Evolutionary conservation across 345 rosid genomes (phyloP).

Genomic region (Stellera chamaejasme): DNA sequence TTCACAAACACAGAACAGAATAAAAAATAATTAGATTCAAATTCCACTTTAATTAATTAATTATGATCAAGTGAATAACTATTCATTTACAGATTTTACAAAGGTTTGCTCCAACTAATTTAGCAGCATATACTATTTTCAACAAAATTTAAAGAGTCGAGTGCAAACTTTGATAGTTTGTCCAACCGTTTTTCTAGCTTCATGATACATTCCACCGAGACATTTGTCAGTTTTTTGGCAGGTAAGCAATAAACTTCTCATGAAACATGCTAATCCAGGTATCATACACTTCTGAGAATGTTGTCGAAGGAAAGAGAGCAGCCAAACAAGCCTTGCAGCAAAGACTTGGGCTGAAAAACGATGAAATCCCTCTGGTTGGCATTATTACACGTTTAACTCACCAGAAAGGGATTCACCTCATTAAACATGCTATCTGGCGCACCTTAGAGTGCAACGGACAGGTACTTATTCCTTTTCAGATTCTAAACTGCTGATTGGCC

Average conservation of each 20-base stretch:
- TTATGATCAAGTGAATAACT: too few species aligned
- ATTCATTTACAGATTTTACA: too few species aligned
- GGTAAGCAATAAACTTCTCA: conserved; percentile 9
- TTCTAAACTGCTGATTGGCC: not conserved
- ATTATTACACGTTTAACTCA: conserved; percentile 84
- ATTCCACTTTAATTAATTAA: too few species aligned
- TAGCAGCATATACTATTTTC: too few species aligned
- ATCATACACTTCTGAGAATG: conserved; percentile 69
- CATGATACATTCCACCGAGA: not conserved
- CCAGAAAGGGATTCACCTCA: conserved; percentile 94
- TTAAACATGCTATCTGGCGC: conserved; percentile 81
- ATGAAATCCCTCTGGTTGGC: conserved; percentile 73
- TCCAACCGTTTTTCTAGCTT: not conserved
- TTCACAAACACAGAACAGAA: too few species aligned
- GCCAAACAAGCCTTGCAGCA: conserved; percentile 80
- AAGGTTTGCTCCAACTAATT: too few species aligned
- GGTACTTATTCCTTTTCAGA: conserved; percentile 27
- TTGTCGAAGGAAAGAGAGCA: conserved; percentile 81
- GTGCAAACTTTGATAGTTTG: too few species aligned
- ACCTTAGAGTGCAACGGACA: conserved; percentile 82
- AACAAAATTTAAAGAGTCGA: too few species aligned
- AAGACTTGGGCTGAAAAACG: conserved; percentile 50
- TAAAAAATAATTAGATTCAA: too few species aligned
- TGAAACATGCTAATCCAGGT: conserved; percentile 32
- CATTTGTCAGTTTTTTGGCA: conserved; percentile 3